phyloP scores from a whole-genome alignment of 2,329 filamentous ascomycete genomes.

The Botryotinia calthae region DNA sequence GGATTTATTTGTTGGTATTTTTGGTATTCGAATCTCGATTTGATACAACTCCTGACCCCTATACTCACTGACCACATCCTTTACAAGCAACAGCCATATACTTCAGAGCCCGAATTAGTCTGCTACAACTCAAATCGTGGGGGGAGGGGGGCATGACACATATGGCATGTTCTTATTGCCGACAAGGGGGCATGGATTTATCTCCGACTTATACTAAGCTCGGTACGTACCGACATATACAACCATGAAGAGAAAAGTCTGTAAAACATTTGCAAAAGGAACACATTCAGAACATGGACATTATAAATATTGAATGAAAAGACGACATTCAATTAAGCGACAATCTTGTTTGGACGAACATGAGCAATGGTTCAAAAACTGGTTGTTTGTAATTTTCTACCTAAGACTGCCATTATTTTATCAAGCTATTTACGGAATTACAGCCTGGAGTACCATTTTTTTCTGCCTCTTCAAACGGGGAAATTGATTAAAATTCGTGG shows the following conservation, averaged over 20 bases:
- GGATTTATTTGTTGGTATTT: background rate
- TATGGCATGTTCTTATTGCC: background rate
- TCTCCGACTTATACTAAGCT: background rate
- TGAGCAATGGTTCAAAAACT: background rate
- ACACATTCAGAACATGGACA: background rate
- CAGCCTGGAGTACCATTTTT: background rate
- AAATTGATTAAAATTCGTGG: background rate
- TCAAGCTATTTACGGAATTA: background rate
- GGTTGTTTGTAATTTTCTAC: background rate
- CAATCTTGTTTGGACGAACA: background rate
- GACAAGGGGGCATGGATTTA: background rate
- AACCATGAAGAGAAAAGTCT: background rate
- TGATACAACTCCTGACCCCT: background rate
- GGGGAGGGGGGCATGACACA: background rate
- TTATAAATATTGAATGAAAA: background rate
- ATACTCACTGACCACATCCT: background rate
- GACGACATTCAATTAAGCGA: background rate
- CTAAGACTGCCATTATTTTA: background rate
- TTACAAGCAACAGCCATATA: background rate
- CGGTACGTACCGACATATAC: background rate
- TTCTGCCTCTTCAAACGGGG: background rate
- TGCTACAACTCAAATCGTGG: background rate
- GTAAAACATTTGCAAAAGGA: background rate
- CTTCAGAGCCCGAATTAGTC: background rate
- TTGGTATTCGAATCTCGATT: background rate